Percentiles rank a stretch among this genome's conserved stretches.
Conservation (phyloP, 768 basidiomycete species). For the Chalciporus chontae region DNA sequence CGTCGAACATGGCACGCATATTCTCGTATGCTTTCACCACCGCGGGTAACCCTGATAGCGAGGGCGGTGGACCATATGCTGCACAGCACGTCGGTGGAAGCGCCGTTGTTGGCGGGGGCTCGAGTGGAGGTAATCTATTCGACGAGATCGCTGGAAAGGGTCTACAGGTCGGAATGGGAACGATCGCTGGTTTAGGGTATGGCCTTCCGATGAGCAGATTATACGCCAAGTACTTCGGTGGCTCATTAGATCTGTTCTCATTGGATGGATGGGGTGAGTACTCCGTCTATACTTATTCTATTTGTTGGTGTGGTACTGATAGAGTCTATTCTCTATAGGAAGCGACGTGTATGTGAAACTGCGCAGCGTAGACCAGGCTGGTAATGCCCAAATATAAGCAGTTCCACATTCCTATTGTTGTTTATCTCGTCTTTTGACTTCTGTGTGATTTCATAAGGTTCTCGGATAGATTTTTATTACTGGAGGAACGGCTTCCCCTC, state of each 20-base stretch:
- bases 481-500: background rate
- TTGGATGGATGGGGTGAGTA: slow-evolving; percentile 79
- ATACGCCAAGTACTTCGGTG: slow-evolving; percentile 84
- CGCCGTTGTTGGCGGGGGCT: slow-evolving; percentile 52
- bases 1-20: slow-evolving; percentile 68
- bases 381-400: slow-evolving; percentile 45
- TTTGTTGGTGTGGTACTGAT: background rate
- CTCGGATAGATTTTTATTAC: background rate
- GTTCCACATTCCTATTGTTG: background rate
- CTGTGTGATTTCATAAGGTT: background rate
- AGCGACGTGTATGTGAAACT: slow-evolving; percentile 55
- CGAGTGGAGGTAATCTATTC: slow-evolving; percentile 51
- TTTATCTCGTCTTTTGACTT: background rate
- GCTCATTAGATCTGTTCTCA: slow-evolving; percentile 75
- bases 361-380: slow-evolving; percentile 49
- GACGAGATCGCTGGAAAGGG: slow-evolving; percentile 76
- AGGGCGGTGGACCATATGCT: slow-evolving; percentile 69
- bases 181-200: slow-evolving; percentile 86
- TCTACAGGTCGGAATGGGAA: slow-evolving; percentile 78
- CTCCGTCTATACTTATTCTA: background rate
- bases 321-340: slow-evolving; percentile 26
- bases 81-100: slow-evolving; percentile 74
- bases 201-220: slow-evolving; percentile 79
- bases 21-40: slow-evolving; percentile 94
- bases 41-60: slow-evolving; percentile 50